Evolutionary conservation across 2,329 filamentous ascomycete species (phyloP), one percentile per base, ranked within the genome.

Genomic region (Cadophora sp.): DNA sequence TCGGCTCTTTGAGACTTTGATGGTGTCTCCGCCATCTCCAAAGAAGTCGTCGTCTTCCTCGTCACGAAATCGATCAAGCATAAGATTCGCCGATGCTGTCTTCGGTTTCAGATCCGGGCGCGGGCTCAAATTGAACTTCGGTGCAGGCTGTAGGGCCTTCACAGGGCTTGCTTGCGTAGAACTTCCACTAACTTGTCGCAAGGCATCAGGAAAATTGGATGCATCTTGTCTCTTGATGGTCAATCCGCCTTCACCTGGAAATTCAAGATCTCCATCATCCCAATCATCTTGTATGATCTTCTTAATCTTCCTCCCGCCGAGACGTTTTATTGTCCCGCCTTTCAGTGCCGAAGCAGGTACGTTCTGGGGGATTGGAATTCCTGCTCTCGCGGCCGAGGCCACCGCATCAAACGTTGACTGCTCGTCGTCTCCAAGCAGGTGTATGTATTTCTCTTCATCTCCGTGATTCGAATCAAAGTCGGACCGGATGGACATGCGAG

Each of bases 261-360:
- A 78, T 73, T 92, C 91, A 59, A 95, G 79, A 73, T 95, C 91
- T 63, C 94, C 80, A 73, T 95, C 92, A 72, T 94, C 91, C 68
- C 88, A 90, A 89, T 92, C 95, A 77, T 95, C 92, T 70, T 92
- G 88, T 67, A 92, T 87, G 48, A 90, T 88, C 75, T 87, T 91
- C 75, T 89, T 90, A 22, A 91, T 84, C 74, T 90, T 93, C 72
- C 88, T 86, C 67, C 88, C 89, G 59, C 94, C 94, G 41, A 98
- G 84, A 73, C 94, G 86, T 81, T 96, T 97, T 76, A 98, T 98
- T 11, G 94, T 95, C 62, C 96, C 96, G 62, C 95, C 95, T 78
- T 96, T 87, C 50, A 99, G 83, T 36, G 96, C 96, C 22, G 95
- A 97, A 36, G 92, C 88, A 1, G 95, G 94, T 39, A 98, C 89